Evolutionary conservation across 108 stramenopile species (phyloP).

Genomic region (Pseudonitzschia delicatissima): DNA sequence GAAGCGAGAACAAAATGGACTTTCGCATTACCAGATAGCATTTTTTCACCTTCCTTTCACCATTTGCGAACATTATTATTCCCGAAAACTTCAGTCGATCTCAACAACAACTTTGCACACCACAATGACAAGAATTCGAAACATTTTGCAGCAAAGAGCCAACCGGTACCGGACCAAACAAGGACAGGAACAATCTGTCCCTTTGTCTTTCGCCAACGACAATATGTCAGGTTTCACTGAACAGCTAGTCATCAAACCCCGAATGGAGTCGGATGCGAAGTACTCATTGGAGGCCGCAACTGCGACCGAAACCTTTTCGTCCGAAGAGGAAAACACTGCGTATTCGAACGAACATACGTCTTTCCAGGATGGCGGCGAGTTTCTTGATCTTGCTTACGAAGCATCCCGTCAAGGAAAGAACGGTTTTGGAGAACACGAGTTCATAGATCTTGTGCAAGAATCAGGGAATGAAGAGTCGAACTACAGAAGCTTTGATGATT

Average conservation of each 20-base stretch:
- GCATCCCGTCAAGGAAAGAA: not conserved
- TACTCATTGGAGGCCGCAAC: conserved; percentile 20
- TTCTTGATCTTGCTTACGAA: not conserved
- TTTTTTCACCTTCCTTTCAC: too few species aligned
- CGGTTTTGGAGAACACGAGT: not conserved
- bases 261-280: not conserved
- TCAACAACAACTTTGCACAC: too few species aligned
- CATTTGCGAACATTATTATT: too few species aligned
- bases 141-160: conserved; percentile 2
- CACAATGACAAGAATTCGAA: not conserved
- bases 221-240: not conserved
- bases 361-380: too few species aligned
- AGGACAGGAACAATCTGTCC: not conserved
- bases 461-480: not conserved
- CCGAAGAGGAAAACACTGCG: conserved; percentile 6
- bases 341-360: conserved; percentile 5
- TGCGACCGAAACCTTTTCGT: conserved; percentile 26
- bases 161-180: conserved; percentile 1
- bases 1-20: too few species aligned
- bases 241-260: not conserved
- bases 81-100: too few species aligned
- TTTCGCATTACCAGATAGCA: too few species aligned
- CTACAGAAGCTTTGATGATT: not conserved
- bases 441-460: not conserved
- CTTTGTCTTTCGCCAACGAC: not conserved